These are phyloP conservation scores for Arctium minus DNA, from an alignment of 129 eudicot genomes.

Conservation along the genomic window DNA sequence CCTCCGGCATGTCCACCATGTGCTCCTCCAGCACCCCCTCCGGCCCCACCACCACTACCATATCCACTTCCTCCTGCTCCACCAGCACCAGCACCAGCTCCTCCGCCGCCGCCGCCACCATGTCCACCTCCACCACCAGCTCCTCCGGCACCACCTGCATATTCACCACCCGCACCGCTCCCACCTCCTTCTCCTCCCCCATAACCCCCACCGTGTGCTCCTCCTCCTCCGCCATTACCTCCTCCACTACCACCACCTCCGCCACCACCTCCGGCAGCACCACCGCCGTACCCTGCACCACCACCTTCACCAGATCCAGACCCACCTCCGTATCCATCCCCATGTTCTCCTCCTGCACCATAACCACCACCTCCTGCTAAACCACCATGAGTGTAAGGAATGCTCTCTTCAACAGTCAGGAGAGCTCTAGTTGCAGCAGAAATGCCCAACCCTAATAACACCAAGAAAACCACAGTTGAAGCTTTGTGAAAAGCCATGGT, in stretches of 20 bases:
- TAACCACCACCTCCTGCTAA: conserved; percentile 34
- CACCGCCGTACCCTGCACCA: conserved; percentile 41
- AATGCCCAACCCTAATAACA: conserved; percentile 50
- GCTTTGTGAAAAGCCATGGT: conserved; percentile 43
- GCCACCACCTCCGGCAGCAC: conserved; percentile 41
- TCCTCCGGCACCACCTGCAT: conserved; percentile 46
- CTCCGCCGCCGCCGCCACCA: conserved; percentile 48
- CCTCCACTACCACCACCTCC: conserved; percentile 44
- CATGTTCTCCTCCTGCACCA: conserved; percentile 43
- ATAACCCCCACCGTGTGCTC: conserved; percentile 46
- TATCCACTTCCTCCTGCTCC: conserved; percentile 32
- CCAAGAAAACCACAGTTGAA: conserved; percentile 46
- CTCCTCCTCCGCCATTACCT: conserved; percentile 37
- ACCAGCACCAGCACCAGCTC: conserved; percentile 33
- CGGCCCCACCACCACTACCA: conserved; percentile 37
- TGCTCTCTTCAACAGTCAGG: conserved; percentile 25
- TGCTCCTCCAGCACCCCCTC: conserved; percentile 30
- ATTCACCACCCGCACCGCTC: conserved; percentile 39
- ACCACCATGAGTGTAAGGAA: conserved; percentile 34
- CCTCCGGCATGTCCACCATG: conserved; percentile 36
- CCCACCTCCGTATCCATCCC: conserved; percentile 40
- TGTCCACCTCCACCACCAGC: conserved; percentile 49
- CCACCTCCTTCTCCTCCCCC: conserved; percentile 53
- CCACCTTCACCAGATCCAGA: conserved; percentile 41
- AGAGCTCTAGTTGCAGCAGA: conserved; percentile 73